Base-by-base conservation (phyloP, 2,329 filamentous ascomycete species). In the Alternaria sp. region DNA sequence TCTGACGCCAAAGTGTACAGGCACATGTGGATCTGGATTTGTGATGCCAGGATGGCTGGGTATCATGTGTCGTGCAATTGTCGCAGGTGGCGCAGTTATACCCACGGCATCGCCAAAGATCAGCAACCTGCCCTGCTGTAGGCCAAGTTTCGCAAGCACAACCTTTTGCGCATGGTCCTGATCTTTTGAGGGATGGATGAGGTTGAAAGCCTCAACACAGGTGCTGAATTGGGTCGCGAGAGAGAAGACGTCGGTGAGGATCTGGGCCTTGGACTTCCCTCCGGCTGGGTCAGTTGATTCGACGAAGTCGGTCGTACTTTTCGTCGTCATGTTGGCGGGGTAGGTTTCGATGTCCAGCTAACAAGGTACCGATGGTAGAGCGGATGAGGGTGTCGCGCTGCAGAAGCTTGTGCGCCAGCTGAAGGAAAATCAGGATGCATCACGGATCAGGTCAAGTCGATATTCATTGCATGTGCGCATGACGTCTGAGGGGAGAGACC, bases 71-170 rank as follows among this genome's bases (percentile, higher is more conserved):
- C 77, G 73, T 25, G 81, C 81, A 54, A 83, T 81, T 2, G 72
- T 75, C 3, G 75, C 69, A 18, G 81, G 81, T 18, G 81, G 81
- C 20, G 80, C 80, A 20, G 77, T 78, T 28, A 84, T 79, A 25
- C 82, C 82, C 11, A 83, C 75, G 5, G 79, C 78, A 66, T 82
- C 80, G n/a, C 81, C 82, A 74, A 81, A 83, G 60, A 83, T 82
- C 57, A 84, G 73, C 46, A 84, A 74, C 27, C 82, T 75, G 38
- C 81, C 81, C 67, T 84, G 82, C 65, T 83, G 80, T 25, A 84
- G 75, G 54, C 82, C 82, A 6, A 84, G 71, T 54, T 79, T 77
- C 4, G 79, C 74, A 28, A 83, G 74, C 22, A 80, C 75, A 22
- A 82, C 74, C 62, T 81, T 81, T 63, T 84, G 81, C 14, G 74